A percentile compares a stretch with the other conserved stretches of the same genome.
Evolutionary conservation across 257 asterid genomes (phyloP).

Genomic region (Lithospermum erythrorhizon): DNA sequence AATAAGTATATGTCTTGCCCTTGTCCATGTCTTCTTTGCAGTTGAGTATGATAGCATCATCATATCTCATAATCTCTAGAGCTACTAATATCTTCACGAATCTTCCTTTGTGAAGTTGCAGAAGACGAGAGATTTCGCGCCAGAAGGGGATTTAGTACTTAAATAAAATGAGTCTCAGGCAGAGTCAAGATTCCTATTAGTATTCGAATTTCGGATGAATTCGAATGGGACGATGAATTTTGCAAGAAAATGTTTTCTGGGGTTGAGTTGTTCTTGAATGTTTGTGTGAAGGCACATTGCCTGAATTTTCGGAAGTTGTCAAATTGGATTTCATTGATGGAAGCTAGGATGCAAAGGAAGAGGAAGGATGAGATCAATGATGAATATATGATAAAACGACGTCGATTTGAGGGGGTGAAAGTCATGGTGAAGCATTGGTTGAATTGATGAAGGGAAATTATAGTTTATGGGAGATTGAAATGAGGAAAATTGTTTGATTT

Average conservation of each 20-base stretch:
- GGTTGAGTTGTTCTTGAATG: background rate
- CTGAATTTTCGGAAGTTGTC: slow-evolving; percentile 37
- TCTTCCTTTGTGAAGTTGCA: slow-evolving; percentile 94
- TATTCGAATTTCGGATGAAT: slow-evolving; percentile 36
- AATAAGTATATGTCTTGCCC: slow-evolving; percentile 73
- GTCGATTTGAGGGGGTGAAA: slow-evolving; percentile 26
- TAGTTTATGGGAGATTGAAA: background rate
- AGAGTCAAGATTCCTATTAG: slow-evolving; percentile 72
- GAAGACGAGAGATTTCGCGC: slow-evolving; percentile 58
- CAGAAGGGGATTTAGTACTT: slow-evolving; percentile 46
- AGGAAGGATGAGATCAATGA: slow-evolving; percentile 34
- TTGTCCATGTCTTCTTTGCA: slow-evolving; percentile 83
- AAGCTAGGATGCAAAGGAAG: slow-evolving; percentile 59
- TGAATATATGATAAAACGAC: slow-evolving; percentile 37
- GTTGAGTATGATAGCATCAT: slow-evolving; percentile 69
- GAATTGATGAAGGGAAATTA: background rate
- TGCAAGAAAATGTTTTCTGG: background rate
- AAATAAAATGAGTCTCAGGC: slow-evolving; percentile 72
- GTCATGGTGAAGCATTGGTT: slow-evolving; percentile 32
- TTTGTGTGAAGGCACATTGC: slow-evolving; percentile 30
- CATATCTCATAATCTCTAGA: slow-evolving; percentile 70
- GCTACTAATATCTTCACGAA: slow-evolving; percentile 62
- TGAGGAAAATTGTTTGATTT: background rate
- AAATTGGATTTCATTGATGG: slow-evolving; percentile 53
- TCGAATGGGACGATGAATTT: slow-evolving; percentile 5